These are phyloP conservation scores for Sporothrix dimorphospora DNA, from an alignment of 2,329 filamentous ascomycete genomes.

Conservation along the genomic window DNA sequence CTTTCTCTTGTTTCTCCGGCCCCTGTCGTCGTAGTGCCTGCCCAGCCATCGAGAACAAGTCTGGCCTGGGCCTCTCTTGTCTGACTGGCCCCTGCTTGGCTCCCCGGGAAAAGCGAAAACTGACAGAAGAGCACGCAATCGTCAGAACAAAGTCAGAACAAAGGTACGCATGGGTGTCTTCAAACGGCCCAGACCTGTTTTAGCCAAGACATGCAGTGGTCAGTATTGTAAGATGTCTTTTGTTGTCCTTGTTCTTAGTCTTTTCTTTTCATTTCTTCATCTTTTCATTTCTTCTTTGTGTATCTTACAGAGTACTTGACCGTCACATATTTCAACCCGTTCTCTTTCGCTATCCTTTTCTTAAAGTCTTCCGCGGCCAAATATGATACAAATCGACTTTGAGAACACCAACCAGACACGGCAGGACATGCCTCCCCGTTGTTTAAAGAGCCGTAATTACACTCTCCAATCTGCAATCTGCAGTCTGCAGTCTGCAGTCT, in stretches of 20 bases:
- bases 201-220: conserved; percentile 6
- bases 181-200: background rate
- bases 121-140: background rate
- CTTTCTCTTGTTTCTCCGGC: conserved; percentile 10
- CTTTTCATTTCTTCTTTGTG: too few species aligned
- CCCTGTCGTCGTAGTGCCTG: background rate
- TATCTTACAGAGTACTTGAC: too few species aligned
- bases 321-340: too few species aligned
- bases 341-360: background rate
- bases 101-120: background rate
- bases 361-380: background rate
- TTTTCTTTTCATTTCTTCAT: too few species aligned
- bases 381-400: background rate
- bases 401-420: too few species aligned
- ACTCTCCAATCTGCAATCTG: background rate
- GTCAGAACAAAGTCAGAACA: background rate
- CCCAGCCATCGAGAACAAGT: background rate
- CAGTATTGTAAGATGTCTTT: background rate
- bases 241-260: too few species aligned
- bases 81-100: conserved; percentile 4
- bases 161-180: background rate
- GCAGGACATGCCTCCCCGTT: conserved; percentile 9
- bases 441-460: background rate
- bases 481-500: background rate
- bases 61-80: too few species aligned